phyloP scores from a whole-genome alignment of 768 basidiomycete species.

The Pleurotus pulmonarius region DNA sequence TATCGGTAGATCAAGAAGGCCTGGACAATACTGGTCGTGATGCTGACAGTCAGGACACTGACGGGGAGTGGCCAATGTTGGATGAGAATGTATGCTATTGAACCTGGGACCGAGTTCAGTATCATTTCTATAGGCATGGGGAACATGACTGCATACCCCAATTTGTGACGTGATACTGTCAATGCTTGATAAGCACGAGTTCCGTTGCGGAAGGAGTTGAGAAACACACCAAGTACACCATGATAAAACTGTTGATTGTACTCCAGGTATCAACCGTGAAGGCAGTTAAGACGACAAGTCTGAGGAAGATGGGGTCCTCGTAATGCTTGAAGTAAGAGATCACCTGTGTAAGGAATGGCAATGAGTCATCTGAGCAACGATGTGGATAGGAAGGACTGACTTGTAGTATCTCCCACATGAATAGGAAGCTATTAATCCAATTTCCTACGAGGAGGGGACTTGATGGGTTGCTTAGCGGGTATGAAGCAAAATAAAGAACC shows the following conservation, averaged over 20 bases:
- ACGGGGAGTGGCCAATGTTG: constrained; percentile 2
- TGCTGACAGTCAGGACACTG: constrained; percentile 1
- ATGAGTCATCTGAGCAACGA: too few species aligned
- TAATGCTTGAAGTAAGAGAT: constrained; percentile 6
- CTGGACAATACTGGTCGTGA: constrained; percentile 1
- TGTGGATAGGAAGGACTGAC: not conserved
- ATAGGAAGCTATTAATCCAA: constrained; percentile 5
- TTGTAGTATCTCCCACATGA: constrained; percentile 8
- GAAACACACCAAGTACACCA: not conserved
- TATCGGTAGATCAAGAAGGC: constrained; percentile 4
- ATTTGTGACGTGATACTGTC: not conserved
- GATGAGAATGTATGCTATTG: not conserved
- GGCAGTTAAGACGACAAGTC: not conserved
- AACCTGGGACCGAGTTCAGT: not conserved
- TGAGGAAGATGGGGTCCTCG: not conserved
- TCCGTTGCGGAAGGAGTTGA: not conserved
- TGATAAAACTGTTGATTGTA: constrained; percentile 6
- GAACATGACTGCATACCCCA: not conserved
- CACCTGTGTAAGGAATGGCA: not conserved
- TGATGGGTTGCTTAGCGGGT: not conserved
- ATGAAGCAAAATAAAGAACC: not conserved
- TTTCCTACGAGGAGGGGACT: constrained; percentile 4
- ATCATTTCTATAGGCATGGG: not conserved
- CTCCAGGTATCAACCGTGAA: constrained; percentile 4
- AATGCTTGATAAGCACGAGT: not conserved